Conservation (phyloP, 2,329 filamentous ascomycete species). For the Colletotrichum tabaci region DNA sequence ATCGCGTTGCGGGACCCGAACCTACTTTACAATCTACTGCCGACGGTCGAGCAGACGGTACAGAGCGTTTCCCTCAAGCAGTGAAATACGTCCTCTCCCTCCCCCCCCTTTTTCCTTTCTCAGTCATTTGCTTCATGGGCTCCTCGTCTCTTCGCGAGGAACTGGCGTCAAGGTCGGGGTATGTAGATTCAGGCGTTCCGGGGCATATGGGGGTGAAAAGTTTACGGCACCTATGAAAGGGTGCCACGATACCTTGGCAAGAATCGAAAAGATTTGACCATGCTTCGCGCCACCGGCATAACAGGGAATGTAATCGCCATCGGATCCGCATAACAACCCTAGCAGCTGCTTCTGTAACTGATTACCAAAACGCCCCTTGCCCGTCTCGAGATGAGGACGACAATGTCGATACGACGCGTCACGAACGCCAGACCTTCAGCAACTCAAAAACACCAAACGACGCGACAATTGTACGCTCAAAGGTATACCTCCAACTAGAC, state of each 20-base stretch:
- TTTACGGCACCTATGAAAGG: slow-evolving; percentile 1
- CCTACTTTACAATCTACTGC: slow-evolving; percentile 77
- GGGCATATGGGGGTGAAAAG: slow-evolving; percentile 22
- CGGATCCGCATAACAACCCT: neutral
- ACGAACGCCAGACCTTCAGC: slow-evolving; percentile 2
- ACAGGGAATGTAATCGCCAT: neutral
- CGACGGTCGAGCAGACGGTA: slow-evolving; percentile 76
- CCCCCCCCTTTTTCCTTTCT: neutral
- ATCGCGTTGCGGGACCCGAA: slow-evolving; percentile 86
- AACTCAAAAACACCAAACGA: neutral
- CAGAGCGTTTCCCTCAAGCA: slow-evolving; percentile 59
- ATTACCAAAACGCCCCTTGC: neutral
- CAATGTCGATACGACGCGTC: neutral
- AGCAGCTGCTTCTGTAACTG: slow-evolving; percentile 2
- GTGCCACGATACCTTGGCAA: slow-evolving; percentile 16
- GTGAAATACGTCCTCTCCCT: neutral
- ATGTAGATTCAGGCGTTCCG: slow-evolving; percentile 24
- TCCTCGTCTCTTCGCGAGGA: neutral
- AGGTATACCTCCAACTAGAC: neutral
- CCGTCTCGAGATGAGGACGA: neutral
- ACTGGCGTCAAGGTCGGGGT: slow-evolving; percentile 22
- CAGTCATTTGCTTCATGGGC: neutral
- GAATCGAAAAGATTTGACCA: neutral
- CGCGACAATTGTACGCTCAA: neutral
- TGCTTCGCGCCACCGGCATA: neutral